Base-by-base conservation (phyloP, 192 early-diverging fungal genomes). In the Neocallimastix lanati region DNA sequence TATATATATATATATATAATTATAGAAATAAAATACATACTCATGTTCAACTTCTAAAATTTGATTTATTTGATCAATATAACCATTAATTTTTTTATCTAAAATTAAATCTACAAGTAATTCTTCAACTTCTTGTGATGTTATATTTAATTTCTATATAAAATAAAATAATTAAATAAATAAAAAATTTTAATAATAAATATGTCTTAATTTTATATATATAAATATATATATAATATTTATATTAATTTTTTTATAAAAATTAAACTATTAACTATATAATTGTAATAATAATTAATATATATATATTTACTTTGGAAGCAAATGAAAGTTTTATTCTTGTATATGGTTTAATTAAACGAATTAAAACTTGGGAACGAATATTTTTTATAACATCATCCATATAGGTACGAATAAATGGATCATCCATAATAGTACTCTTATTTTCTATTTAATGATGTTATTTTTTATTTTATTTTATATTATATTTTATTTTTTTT, bases 361-460 rank as follows among this genome's bases (percentile, higher is more conserved):
- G 87, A 40, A 95, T 87, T 30, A 99, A 81, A 0, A 96, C 95
- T 87, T 95, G 94, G 16, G 93, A 94, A 28, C 96, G 93, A 82
- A 99, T 96, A 79, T 94, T 96, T 81, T 92, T 92, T 29, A 96
- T 86, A 18, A 98, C 93, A 82, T 96, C 96, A 78, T 92, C 94
- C 81, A 98, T 95, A 81, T 96, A 96, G 1, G 89, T 88, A 27
- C 89, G 86, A 76, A 98, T 96, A 82, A 98, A 98, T 12, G 90
- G 87, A 83, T 98, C 97, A 33, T 88, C 92, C 90, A 94, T 91
- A 79, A 98, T 98, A 15, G 90, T 89, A 2, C 81, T 80, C 28
- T 85, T 86, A 82, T 95, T 93, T 3, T 88, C 90, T 88, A 78
- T 14, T 78, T 27, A 16, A n/a, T n/a, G n/a, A n/a, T n/a, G n/a